Base-by-base conservation (phyloP, 306 rosid species). In the Acacia confusa region DNA sequence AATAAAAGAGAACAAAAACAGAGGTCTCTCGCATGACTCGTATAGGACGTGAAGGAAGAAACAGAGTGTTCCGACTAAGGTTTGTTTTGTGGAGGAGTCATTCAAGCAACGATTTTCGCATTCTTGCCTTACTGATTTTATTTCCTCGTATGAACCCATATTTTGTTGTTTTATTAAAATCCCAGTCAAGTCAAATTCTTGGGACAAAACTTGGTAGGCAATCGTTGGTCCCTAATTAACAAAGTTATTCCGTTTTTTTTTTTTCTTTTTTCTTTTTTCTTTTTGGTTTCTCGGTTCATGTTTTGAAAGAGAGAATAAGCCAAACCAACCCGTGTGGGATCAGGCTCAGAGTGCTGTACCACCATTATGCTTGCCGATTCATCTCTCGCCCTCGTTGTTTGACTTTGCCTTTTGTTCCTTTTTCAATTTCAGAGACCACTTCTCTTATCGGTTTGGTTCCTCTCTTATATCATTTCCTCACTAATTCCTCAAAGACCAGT, bases 331-430 rank as follows among this genome's bases (percentile, higher is more conserved):
- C 52, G 69, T 14, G 45, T 19, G 76, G 76, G 64, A 57, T 57
- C 64, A 57, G 30, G 40, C 63, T 61, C 74, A 43, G 24, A 57
- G 7, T 19, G 81, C 82, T 78, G 45, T 14, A 75, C 58, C 30
- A 50, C 6, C 19, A 68, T 65, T 50, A 24, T 6, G 32, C 25
- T 52, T 3, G 44, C 43, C 25, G 64, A 79, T 81, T 77, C 32
- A 70, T 85, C 80, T 40, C 68, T 75, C 52, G 87, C 83, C 86
- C 20, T 81, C 82, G 15, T 85, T 88, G 2, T 84, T 86, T 87
- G 90, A 88, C 87, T 80, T 78, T 65, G 0, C 7, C 22, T 72
- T 67, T 82, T 40, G 19, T 72, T 58, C 50, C 12, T 43, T 13
- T 13, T 70, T 27, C 53, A 36, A 3, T 44, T 7, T 75, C 60